Evolutionary conservation across 371 early-diverging fungal genomes (phyloP).

Genomic region (Saksenaea vasiformis): DNA sequence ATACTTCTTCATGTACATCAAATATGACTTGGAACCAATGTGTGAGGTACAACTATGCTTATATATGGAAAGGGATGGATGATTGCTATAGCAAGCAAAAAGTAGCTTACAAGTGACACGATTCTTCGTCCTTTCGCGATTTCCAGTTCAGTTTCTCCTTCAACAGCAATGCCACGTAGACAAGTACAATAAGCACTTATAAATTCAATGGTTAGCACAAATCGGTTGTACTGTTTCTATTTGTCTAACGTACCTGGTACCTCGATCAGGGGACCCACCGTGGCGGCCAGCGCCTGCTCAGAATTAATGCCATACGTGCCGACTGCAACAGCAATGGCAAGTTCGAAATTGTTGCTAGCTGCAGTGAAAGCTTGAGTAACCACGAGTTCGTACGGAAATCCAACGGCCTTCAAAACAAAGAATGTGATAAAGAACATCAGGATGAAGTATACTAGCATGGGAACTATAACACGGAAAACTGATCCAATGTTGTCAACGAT

Average conservation of each 20-base stretch:
- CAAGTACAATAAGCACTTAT: conserved; percentile 27
- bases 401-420: conserved; percentile 26
- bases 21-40: too few species aligned
- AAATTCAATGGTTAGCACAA: not conserved
- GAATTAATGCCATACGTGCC: conserved; percentile 71
- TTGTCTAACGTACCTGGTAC: conserved; percentile 62
- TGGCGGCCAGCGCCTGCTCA: conserved; percentile 66
- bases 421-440: conserved; percentile 60
- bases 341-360: conserved; percentile 71
- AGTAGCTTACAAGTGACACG: too few species aligned
- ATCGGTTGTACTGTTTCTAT: not conserved
- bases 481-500: conserved; percentile 66
- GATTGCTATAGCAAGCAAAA: too few species aligned
- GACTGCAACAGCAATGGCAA: conserved; percentile 77
- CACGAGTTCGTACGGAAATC: conserved; percentile 50
- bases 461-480: conserved; percentile 70
- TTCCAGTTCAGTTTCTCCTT: conserved; percentile 32
- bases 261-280: conserved; percentile 77
- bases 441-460: conserved; percentile 68
- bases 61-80: too few species aligned
- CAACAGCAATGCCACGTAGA: conserved; percentile 27
- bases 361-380: conserved; percentile 74
- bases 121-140: not conserved
- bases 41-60: too few species aligned
- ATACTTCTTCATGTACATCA: too few species aligned